These are phyloP conservation scores for Diutina ranongensis DNA, from an alignment of 1,139 yeast genomes.

Conservation along the genomic window DNA sequence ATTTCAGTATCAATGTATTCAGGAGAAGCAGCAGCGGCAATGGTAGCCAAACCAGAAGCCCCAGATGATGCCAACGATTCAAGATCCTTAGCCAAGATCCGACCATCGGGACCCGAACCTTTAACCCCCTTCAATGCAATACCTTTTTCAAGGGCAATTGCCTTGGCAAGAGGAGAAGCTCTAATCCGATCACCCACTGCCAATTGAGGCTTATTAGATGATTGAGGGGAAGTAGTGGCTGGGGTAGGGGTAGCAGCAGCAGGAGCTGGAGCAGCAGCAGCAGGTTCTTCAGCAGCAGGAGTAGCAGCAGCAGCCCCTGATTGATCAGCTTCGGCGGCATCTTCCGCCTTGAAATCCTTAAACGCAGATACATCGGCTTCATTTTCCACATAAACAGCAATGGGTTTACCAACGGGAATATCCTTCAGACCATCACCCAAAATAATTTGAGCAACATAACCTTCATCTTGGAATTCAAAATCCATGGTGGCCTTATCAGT, in stretches of 20 bases:
- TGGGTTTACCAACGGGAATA: conserved; percentile 87
- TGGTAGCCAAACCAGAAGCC: conserved; percentile 27
- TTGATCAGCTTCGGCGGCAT: conserved; percentile 47
- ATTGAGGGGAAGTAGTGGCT: conserved; percentile 12
- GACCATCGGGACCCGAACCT: conserved; percentile 93
- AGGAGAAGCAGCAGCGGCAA: conserved; percentile 43
- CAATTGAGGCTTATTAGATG: conserved; percentile 17
- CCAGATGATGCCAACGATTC: conserved; percentile 41
- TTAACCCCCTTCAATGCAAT: conserved; percentile 71
- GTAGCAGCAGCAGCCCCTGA: conserved; percentile 22
- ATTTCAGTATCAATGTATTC: conserved; percentile 75
- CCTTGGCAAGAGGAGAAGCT: conserved; percentile 94
- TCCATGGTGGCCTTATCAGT: conserved; percentile 99
- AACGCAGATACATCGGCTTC: conserved; percentile 78
- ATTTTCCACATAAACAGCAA: conserved; percentile 93
- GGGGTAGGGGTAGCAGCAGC: conserved; percentile 14
- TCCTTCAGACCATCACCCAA: conserved; percentile 83
- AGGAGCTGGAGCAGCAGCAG: conserved; percentile 11
- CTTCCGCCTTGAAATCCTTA: conserved; percentile 71
- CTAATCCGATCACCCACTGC: conserved; percentile 48
- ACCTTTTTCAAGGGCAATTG: conserved; percentile 87
- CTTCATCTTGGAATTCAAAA: conserved; percentile 98
- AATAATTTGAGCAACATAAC: conserved; percentile 83
- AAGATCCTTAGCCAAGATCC: conserved; percentile 85
- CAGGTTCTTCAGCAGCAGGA: conserved; percentile 12